Evolutionary conservation across 2,329 filamentous ascomycete genomes (phyloP).

Genomic region (Rugonectria rugulosa): DNA sequence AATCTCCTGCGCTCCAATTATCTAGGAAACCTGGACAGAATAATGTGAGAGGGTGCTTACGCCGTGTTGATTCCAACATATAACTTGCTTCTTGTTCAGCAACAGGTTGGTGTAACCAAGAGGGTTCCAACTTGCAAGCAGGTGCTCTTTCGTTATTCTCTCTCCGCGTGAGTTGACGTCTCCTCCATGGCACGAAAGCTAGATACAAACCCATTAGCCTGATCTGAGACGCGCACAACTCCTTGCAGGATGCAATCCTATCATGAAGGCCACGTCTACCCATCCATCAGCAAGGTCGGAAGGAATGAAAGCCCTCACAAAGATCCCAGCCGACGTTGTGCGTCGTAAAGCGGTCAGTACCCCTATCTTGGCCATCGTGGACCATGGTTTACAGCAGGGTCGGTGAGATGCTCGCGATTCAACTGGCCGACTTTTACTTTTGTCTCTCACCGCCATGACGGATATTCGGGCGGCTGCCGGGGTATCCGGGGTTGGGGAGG

Average conservation of each 20-base stretch:
- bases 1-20: neutral
- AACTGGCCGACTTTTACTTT: slow-evolving; percentile 29
- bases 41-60: neutral
- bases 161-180: slow-evolving; percentile 7
- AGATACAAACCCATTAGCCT: slow-evolving; percentile 14
- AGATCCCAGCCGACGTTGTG: slow-evolving; percentile 21
- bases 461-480: slow-evolving; percentile 28
- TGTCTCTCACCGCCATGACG: slow-evolving; percentile 37
- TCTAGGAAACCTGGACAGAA: too few species aligned
- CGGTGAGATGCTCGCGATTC: slow-evolving; percentile 25
- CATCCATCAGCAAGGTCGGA: slow-evolving; percentile 17
- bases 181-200: slow-evolving; percentile 2
- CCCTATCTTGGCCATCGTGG: slow-evolving; percentile 27
- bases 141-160: neutral
- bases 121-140: slow-evolving; percentile 1
- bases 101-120: slow-evolving; percentile 2
- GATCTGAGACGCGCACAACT: slow-evolving; percentile 16
- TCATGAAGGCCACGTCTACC: slow-evolving; percentile 17
- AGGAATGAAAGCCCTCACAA: slow-evolving; percentile 4
- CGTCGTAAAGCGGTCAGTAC: slow-evolving; percentile 28
- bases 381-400: slow-evolving; percentile 27
- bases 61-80: too few species aligned
- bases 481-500: slow-evolving; percentile 30
- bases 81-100: too few species aligned
- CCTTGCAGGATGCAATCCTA: slow-evolving; percentile 21